Conservation (phyloP, 768 basidiomycete species). For the Amanita rubescens region DNA sequence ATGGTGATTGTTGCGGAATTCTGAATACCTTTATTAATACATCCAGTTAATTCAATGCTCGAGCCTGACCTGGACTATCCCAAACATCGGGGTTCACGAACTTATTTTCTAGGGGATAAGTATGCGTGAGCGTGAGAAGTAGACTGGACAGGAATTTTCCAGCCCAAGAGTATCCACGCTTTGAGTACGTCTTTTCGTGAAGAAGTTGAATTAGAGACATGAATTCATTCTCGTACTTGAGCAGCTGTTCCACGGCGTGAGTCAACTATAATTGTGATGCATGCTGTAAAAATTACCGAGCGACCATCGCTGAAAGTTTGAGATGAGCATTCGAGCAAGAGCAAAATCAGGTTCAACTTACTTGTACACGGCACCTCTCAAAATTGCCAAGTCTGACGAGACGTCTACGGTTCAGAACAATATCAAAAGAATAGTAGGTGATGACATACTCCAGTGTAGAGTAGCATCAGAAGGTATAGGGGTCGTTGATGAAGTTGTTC, state of each 20-base stretch:
- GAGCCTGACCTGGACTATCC: constrained; percentile 52
- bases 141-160: constrained; percentile 70
- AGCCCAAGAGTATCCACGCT: constrained; percentile 77
- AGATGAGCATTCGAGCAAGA: not conserved
- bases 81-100: constrained; percentile 77
- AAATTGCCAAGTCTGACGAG: constrained; percentile 56
- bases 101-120: constrained; percentile 74
- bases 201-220: constrained; percentile 54
- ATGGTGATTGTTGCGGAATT: constrained; percentile 64
- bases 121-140: constrained; percentile 68
- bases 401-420: constrained; percentile 5
- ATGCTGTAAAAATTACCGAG: constrained; percentile 36
- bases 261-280: not conserved
- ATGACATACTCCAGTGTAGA: constrained; percentile 72
- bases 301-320: constrained; percentile 41
- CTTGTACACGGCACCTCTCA: constrained; percentile 79
- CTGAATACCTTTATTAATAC: constrained; percentile 24
- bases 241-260: constrained; percentile 35
- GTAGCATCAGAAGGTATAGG: constrained; percentile 77
- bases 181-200: constrained; percentile 65
- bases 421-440: constrained; percentile 1
- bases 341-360: constrained; percentile 29
- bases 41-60: not conserved
- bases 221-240: constrained; percentile 57
- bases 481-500: constrained; percentile 61